Base-by-base conservation (phyloP, 225 moss, liverwort and hornwort species). In the Climacium dendroides region DNA sequence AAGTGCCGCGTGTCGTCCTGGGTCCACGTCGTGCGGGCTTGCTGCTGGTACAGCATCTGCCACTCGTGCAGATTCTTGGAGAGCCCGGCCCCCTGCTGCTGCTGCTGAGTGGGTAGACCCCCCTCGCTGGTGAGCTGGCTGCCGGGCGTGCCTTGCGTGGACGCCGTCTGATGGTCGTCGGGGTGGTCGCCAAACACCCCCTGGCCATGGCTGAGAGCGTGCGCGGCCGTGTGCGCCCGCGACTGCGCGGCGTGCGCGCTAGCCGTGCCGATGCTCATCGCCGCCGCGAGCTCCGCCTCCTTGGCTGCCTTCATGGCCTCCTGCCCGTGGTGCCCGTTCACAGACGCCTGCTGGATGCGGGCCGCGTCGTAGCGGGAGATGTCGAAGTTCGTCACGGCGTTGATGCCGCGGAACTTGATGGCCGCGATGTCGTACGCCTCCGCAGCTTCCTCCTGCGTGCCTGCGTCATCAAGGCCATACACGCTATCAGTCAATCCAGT, bases 361-460 rank as follows among this genome's bases (percentile, higher is more conserved):
- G 96, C 95, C 14, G 98, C 96, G 90, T 99, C 98, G 87, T 99
- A 99, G 6, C 97, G 95, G 63, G 97, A 97, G 91, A 99, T 99
- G 88, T 99, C 98, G 86, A 99, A 99, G 93, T 99, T 99, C 26
- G 98, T 99, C 84, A 99, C 98, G 4, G 97, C 97, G 79, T 99
- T 99, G 79, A 97, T 99, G 54, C 98, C 98, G 30, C 97, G 95
- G 80, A 99, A 99, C 90, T 99, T 99, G 65, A 99, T 99, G 22
- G 98, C 98, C 22, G 98, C 98, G 35, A 99, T 95, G 89, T 99
- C 98, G 82, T 99, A 99, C 4, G 98, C 98, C 87, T 99, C 98
- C 4, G 98, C 98, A n/a, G 98, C 98, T 88, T 99, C 98, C 89
- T 99, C 98, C 64, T 99, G 98, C 35, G 98, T 99, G 89, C 98